Percentiles rank a stretch among this genome's conserved stretches.
Evolutionary conservation across 768 basidiomycete genomes (phyloP).

Genomic region (Serpula lacrymans): DNA sequence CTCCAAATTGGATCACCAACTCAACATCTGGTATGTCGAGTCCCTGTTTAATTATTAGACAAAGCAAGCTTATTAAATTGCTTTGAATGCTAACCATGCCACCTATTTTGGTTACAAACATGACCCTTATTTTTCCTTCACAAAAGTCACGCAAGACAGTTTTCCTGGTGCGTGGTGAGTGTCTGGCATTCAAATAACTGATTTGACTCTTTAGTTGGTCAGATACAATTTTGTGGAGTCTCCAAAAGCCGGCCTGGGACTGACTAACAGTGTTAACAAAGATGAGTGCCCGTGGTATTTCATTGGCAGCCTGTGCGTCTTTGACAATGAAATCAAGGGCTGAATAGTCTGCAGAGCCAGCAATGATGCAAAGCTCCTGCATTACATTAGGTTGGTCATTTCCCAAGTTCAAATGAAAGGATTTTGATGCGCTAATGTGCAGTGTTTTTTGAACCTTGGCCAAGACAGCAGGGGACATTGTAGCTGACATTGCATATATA

Average conservation of each 20-base stretch:
- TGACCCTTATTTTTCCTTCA: slow-evolving; percentile 18
- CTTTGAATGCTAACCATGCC: slow-evolving; percentile 31
- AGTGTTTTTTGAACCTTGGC: slow-evolving; percentile 20
- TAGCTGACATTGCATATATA: slow-evolving; percentile 31
- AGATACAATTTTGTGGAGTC: slow-evolving; percentile 9
- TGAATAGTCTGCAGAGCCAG: slow-evolving; percentile 17
- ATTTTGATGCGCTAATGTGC: slow-evolving; percentile 15
- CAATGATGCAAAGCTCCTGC: slow-evolving; percentile 18
- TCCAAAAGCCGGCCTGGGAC: slow-evolving; percentile 13
- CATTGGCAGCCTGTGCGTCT: neutral
- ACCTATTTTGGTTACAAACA: slow-evolving; percentile 32
- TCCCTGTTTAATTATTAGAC: slow-evolving; percentile 22
- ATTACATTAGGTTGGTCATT: slow-evolving; percentile 34
- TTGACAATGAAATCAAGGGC: slow-evolving; percentile 14
- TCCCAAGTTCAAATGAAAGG: slow-evolving; percentile 33
- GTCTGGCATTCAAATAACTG: no score
- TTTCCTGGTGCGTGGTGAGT: no score
- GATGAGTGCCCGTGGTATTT: slow-evolving; percentile 7
- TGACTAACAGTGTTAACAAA: slow-evolving; percentile 18
- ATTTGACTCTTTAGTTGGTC: no score
- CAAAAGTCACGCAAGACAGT: slow-evolving; percentile 24
- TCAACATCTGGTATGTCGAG: slow-evolving; percentile 35
- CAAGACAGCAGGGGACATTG: slow-evolving; percentile 25
- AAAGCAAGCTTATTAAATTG: neutral
- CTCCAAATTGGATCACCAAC: slow-evolving; percentile 32